Evolutionary conservation across 805 yeast genomes (phyloP).

Genomic region (Candida multigemmis): DNA sequence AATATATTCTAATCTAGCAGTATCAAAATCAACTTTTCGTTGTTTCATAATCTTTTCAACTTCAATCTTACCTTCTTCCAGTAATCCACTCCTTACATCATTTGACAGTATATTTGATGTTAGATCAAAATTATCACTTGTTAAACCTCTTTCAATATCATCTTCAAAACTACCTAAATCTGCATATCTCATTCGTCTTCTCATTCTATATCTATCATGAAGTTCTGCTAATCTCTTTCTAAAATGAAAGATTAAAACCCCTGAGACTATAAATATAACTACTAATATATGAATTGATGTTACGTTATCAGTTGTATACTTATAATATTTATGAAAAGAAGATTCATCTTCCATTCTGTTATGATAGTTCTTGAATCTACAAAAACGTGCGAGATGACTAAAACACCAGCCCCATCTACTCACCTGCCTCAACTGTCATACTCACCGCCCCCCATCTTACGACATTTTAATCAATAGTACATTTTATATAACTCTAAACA

Average conservation of each 20-base stretch:
- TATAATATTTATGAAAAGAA: too few species aligned
- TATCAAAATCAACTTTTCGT: constrained; percentile 49
- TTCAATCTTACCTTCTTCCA: constrained; percentile 40
- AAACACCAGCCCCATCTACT: too few species aligned
- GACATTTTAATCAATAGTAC: too few species aligned
- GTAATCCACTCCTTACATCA: constrained; percentile 58
- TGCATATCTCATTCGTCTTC: constrained; percentile 10
- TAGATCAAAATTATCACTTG: constrained; percentile 52
- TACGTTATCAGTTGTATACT: constrained; percentile 1
- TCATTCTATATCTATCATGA: constrained; percentile 19
- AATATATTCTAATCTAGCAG: constrained; percentile 53
- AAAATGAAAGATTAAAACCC: constrained; percentile 19
- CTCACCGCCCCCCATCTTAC: too few species aligned
- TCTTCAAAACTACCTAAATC: constrained; percentile 5
- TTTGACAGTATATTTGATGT: constrained; percentile 24
- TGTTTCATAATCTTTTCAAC: constrained; percentile 48
- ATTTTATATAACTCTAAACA: too few species aligned
- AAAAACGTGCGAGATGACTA: too few species aligned
- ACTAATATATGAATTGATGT: constrained; percentile 8
- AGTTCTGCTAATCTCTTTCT: constrained; percentile 17
- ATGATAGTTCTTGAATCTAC: too few species aligned
- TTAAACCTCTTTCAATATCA: constrained; percentile 40
- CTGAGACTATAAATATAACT: constrained; percentile 8
- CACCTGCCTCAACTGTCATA: too few species aligned
- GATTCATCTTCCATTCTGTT: too few species aligned